Percentiles rank a stretch among this genome's conserved stretches.
These are phyloP conservation scores for Trichoderma sp. DNA, from an alignment of 2,329 filamentous ascomycete species.

Conservation along the genomic window DNA sequence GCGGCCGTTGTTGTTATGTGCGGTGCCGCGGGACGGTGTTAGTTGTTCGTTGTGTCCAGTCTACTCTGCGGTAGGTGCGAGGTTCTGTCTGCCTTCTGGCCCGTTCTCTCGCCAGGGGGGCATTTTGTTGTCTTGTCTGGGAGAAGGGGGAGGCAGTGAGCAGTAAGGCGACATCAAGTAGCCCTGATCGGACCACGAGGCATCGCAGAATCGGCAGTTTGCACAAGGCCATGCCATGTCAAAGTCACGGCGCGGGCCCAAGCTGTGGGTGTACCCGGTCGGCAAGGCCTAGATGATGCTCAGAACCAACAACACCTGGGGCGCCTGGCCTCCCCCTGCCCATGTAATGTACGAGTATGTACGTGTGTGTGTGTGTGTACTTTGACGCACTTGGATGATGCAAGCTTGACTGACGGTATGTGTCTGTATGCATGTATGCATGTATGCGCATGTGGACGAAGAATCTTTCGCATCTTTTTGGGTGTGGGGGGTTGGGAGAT, in stretches of 20 bases:
- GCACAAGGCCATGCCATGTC: conserved; percentile 30
- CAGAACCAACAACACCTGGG: conserved; percentile 19
- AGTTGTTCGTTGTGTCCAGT: conserved; percentile 6
- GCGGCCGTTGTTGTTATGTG: conserved; percentile 14
- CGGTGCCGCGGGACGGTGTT: conserved; percentile 12
- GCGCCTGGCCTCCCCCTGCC: conserved; percentile 20
- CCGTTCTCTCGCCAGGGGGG: conserved; percentile 18
- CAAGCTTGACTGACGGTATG: neutral
- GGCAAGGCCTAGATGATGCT: conserved; percentile 10
- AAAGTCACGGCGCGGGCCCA: conserved; percentile 18
- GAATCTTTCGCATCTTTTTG: conserved; percentile 18
- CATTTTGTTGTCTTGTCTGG: conserved; percentile 1
- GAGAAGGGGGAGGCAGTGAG: conserved; percentile 13
- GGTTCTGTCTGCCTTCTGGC: conserved; percentile 21
- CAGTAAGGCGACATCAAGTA: conserved; percentile 24
- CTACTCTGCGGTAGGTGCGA: conserved; percentile 18
- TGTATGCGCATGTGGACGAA: conserved; percentile 19
- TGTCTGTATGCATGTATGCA: neutral
- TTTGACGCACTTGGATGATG: neutral
- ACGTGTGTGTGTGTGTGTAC: neutral
- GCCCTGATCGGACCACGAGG: conserved; percentile 27
- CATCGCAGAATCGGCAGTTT: conserved; percentile 22
- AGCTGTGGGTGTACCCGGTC: conserved; percentile 17
- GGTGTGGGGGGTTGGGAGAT: neutral
- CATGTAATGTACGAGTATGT: conserved; percentile 15